Evolutionary conservation across 139 green algal genomes (phyloP), one percentile per base, ranked within the genome.

Genomic region (Picochlorum sp.): DNA sequence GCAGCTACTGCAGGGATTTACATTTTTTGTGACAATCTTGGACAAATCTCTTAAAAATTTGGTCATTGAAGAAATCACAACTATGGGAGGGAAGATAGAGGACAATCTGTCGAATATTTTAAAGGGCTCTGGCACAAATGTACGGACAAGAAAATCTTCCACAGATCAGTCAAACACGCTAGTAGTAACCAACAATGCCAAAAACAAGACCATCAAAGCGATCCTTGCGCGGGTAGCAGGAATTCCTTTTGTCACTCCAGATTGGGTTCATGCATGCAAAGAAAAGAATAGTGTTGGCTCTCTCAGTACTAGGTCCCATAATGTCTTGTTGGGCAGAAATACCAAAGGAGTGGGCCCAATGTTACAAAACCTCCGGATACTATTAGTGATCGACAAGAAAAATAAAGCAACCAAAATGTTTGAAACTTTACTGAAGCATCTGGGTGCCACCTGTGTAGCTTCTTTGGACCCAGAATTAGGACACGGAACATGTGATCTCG

Each of bases 21-120:
- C 15, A 54, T 54, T 21, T 21, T 26, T 54, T 4, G n/a, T 54
- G n/a, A 54, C 47, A 21, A 26, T 21, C 47, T 54, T 54, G 47
- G 47, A 21, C 10, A 41, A 41, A 41, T 41, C 69, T 44, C 72
- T 7, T 24, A 55, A 13, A 78, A 73, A n/a, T 57, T 55, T 10
- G 5, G 34, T 41, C 13, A 4, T 11, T 41, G 34, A 41, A 41
- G 34, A 41, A 41, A 41, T 41, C 34, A 41, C 8, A 9, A 41
- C 63, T 38, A 65, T 51, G 20, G 37, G 14, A 41, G 70, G 72
- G 49, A 57, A 49, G 7, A 59, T 77, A 41, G 34, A 41, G 34
- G 34, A 41, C 8, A 41, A 41, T 41, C 34, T 41, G 7, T 41
- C 34, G 34, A 41, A 41, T 41, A 41, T 41, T 13, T 41, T 41